Conservation (phyloP, 176 grass and related monocot genomes). For the Oryza glumipatula region DNA sequence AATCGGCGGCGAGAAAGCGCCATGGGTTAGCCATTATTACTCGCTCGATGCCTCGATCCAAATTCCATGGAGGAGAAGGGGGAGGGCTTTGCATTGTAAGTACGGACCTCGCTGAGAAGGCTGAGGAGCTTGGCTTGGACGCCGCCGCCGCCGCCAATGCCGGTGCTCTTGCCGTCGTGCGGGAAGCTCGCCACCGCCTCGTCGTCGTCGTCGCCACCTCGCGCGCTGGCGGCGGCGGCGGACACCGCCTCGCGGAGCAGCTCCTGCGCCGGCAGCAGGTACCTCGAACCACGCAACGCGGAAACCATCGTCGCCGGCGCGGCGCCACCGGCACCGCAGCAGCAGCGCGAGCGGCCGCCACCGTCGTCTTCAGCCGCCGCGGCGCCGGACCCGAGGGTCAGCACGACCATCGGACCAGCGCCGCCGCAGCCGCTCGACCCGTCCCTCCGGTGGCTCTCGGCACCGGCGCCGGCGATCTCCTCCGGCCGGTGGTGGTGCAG, state of each 20-base stretch:
- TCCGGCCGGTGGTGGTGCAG: background rate
- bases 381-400: slow-evolving; percentile 59
- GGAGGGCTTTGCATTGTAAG: background rate
- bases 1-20: slow-evolving; percentile 47
- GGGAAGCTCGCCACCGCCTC: slow-evolving; percentile 29
- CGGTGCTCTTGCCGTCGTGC: slow-evolving; percentile 29
- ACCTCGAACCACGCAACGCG: slow-evolving; percentile 56
- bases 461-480: background rate
- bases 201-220: slow-evolving; percentile 2
- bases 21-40: background rate
- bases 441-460: background rate
- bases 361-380: background rate
- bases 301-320: slow-evolving; percentile 28
- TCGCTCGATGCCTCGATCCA: background rate
- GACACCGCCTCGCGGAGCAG: slow-evolving; percentile 72
- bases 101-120: slow-evolving; percentile 76
- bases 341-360: background rate
- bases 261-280: slow-evolving; percentile 76
- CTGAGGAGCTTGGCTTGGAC: slow-evolving; percentile 72
- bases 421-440: background rate
- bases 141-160: slow-evolving; percentile 11
- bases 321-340: background rate
- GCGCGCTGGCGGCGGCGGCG: slow-evolving; percentile 5
- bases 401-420: slow-evolving; percentile 36
- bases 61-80: background rate